These are phyloP conservation scores for Rhodamnia argentea DNA, from an alignment of 345 rosid genomes.

Conservation along the genomic window DNA sequence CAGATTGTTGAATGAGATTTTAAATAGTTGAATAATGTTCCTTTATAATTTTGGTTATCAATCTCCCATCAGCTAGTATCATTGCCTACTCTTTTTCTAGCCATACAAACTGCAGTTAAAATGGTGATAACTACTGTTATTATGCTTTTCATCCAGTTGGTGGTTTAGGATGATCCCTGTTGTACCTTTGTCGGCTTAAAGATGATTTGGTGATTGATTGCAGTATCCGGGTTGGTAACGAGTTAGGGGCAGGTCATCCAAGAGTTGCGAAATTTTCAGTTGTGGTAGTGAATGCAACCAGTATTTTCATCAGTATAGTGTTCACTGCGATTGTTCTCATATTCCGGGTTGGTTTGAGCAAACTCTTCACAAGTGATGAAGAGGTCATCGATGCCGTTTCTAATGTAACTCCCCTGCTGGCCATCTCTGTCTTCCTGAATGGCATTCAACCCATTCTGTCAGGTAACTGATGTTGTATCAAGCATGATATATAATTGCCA, in stretches of 20 bases:
- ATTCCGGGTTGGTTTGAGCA: slow-evolving; percentile 44
- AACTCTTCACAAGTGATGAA: slow-evolving; percentile 56
- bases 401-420: slow-evolving; percentile 58
- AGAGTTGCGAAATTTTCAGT: slow-evolving; percentile 64
- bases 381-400: slow-evolving; percentile 61
- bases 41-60: too few relatives aligned
- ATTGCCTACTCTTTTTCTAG: background rate
- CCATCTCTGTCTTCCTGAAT: slow-evolving; percentile 73
- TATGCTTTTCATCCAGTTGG: background rate
- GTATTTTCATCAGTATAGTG: slow-evolving; percentile 39
- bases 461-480: slow-evolving; percentile 17
- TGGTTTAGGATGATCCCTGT: background rate
- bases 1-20: background rate
- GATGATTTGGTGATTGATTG: background rate
- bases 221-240: slow-evolving; percentile 78
- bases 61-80: too few relatives aligned
- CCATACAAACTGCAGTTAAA: background rate
- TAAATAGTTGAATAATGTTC: background rate
- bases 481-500: background rate
- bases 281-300: slow-evolving; percentile 49
- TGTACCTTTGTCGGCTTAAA: background rate
- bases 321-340: slow-evolving; percentile 36
- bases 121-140: background rate
- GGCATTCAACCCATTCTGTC: slow-evolving; percentile 95
- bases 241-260: slow-evolving; percentile 79